Conservation (phyloP, 2,329 filamentous ascomycete species). For the Arthrobotrys musiformis region DNA sequence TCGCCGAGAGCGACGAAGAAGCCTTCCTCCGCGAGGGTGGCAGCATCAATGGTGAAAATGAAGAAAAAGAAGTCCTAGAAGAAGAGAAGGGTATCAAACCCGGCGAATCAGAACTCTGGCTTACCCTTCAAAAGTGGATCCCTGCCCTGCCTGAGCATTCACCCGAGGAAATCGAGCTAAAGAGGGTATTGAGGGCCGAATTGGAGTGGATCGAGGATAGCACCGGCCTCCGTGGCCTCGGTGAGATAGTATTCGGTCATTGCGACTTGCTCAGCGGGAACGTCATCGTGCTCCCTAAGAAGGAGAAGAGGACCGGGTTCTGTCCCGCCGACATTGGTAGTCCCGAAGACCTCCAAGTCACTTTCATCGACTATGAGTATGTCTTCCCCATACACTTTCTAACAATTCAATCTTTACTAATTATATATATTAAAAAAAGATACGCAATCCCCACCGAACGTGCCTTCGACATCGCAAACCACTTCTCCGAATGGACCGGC, state of each 20-base stretch:
- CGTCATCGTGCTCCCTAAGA: conserved; percentile 79
- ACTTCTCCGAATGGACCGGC: conserved; percentile 98
- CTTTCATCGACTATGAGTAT: conserved; percentile 93
- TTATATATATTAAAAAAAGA: conserved; percentile 51
- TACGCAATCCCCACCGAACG: conserved; percentile 94
- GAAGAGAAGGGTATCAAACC: conserved; percentile 30
- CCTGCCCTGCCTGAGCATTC: conserved; percentile 80
- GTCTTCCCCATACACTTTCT: neutral
- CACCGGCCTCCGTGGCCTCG: conserved; percentile 53
- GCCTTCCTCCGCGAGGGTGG: conserved; percentile 4
- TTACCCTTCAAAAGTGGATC: conserved; percentile 96
- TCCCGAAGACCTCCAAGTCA: conserved; percentile 68
- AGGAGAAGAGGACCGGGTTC: conserved; percentile 60
- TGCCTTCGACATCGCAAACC: conserved; percentile 96
- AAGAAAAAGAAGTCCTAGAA: neutral
- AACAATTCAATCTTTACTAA: conserved; percentile 10
- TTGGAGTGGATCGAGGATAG: conserved; percentile 52
- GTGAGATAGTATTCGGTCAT: conserved; percentile 82
- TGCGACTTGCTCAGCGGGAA: conserved; percentile 97
- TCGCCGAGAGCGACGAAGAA: conserved; percentile 21
- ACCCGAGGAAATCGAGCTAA: conserved; percentile 67
- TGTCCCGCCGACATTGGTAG: conserved; percentile 57
- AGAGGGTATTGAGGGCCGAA: conserved; percentile 55
- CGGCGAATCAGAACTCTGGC: conserved; percentile 72
- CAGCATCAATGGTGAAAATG: neutral